Conservation (phyloP, 805 yeast genomes). For the Saccharomyces paradoxus region DNA sequence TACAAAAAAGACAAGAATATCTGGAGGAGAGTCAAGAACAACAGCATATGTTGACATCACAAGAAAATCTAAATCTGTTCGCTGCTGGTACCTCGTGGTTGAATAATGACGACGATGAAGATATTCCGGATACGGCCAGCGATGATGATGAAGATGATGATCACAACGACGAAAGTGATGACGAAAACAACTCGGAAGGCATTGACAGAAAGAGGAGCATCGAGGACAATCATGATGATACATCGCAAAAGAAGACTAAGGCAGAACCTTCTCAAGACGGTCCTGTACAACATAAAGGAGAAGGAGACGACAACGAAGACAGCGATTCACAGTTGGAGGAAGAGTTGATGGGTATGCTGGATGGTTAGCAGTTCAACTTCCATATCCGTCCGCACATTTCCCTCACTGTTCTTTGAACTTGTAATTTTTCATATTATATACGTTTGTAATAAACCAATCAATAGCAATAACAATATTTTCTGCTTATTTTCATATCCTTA, state of each 20-base stretch:
- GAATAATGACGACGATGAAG: constrained; percentile 27
- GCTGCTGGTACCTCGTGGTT: constrained; percentile 29
- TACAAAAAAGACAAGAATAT: constrained; percentile 28
- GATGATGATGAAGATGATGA: constrained; percentile 27
- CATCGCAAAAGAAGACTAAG: background rate
- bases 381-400: background rate
- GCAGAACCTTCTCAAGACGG: background rate
- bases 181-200: constrained; percentile 2
- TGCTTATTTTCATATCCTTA: background rate
- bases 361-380: constrained; percentile 1
- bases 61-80: constrained; percentile 15
- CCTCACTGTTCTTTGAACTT: background rate
- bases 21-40: constrained; percentile 5
- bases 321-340: constrained; percentile 27
- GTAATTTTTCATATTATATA: background rate
- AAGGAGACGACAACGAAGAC: constrained; percentile 8
- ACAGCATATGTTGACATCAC: constrained; percentile 8
- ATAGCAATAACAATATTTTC: background rate
- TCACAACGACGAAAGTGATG: constrained; percentile 13
- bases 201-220: constrained; percentile 6
- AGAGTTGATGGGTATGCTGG: constrained; percentile 26
- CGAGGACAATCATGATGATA: background rate
- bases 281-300: constrained; percentile 2
- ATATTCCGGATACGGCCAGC: constrained; percentile 15
- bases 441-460: background rate